phyloP scores from a whole-genome alignment of 2,329 filamentous ascomycete genomes.

The Microsporum ferrugineum region DNA sequence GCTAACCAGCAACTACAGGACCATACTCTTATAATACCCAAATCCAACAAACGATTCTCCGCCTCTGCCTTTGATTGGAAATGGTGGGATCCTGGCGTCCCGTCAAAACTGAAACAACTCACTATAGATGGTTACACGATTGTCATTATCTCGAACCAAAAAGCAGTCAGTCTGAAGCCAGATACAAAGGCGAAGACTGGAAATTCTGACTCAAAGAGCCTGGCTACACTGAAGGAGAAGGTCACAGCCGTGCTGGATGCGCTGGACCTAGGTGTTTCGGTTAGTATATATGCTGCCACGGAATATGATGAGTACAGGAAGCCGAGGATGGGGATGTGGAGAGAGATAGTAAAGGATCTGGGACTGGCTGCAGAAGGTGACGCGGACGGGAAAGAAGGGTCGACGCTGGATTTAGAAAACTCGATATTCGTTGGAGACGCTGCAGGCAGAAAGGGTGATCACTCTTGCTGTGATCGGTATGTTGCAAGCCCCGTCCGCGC shows the following conservation, averaged over 20 bases:
- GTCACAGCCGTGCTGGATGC: conserved; percentile 56
- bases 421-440: conserved; percentile 91
- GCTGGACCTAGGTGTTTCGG: conserved; percentile 55
- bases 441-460: conserved; percentile 45
- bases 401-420: conserved; percentile 51
- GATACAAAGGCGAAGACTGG: conserved; percentile 61
- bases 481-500: neutral
- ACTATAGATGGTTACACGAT: conserved; percentile 64
- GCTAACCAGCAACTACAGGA: conserved; percentile 43
- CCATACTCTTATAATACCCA: conserved; percentile 70
- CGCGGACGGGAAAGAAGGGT: neutral
- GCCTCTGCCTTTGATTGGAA: conserved; percentile 71
- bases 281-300: conserved; percentile 77
- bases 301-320: conserved; percentile 73
- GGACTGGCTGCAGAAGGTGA: conserved; percentile 38
- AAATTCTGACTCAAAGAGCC: conserved; percentile 55
- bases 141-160: conserved; percentile 81
- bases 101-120: conserved; percentile 53
- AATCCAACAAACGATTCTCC: conserved; percentile 69
- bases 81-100: conserved; percentile 75
- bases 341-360: conserved; percentile 51
- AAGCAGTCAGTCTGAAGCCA: conserved; percentile 61
- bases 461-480: conserved; percentile 50
- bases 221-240: conserved; percentile 74
- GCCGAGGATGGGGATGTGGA: conserved; percentile 83